A percentile compares a stretch with the other conserved stretches of the same genome.
Evolutionary conservation across 2,329 filamentous ascomycete genomes (phyloP).

Genomic region (Colletotrichum eleusines): DNA sequence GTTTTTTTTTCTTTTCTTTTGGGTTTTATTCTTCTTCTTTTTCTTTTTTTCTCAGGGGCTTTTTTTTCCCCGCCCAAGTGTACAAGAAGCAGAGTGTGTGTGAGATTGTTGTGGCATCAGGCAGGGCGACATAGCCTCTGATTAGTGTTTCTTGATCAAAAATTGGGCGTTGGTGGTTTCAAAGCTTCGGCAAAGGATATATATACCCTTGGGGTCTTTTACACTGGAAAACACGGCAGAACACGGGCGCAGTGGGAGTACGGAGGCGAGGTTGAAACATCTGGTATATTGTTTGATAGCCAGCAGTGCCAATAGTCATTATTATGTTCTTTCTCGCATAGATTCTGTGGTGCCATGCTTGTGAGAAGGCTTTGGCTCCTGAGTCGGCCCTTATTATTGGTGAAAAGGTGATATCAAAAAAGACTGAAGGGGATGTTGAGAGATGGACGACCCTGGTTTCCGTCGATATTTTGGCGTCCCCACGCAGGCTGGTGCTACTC

Average conservation of each 20-base stretch:
- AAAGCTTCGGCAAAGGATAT: constrained; percentile 12
- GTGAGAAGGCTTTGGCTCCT: not conserved
- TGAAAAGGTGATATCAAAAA: not conserved
- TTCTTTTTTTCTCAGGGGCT: too few relatives aligned
- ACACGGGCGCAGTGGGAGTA: constrained; percentile 8
- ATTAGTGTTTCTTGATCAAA: not conserved
- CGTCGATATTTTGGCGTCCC: not conserved
- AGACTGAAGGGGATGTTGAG: not conserved
- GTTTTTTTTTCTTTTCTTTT: not conserved
- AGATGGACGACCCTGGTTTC: not conserved
- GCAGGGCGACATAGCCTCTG: not conserved
- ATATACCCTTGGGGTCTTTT: constrained; percentile 21
- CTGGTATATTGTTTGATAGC: not conserved
- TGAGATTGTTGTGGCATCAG: not conserved
- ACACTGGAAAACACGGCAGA: constrained; percentile 3
- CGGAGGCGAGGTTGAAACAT: not conserved
- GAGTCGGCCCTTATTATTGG: not conserved
- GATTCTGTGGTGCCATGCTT: too few relatives aligned
- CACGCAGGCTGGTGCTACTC: constrained; percentile 20
- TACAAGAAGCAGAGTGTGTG: not conserved
- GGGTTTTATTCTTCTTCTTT: too few relatives aligned
- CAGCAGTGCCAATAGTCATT: not conserved
- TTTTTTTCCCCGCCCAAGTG: not conserved
- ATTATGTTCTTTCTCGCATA: not conserved
- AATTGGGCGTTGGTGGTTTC: constrained; percentile 13